Evolutionary conservation across 495 filamentous ascomycete genomes (phyloP).

Genomic region (Gamarada debralockiae): DNA sequence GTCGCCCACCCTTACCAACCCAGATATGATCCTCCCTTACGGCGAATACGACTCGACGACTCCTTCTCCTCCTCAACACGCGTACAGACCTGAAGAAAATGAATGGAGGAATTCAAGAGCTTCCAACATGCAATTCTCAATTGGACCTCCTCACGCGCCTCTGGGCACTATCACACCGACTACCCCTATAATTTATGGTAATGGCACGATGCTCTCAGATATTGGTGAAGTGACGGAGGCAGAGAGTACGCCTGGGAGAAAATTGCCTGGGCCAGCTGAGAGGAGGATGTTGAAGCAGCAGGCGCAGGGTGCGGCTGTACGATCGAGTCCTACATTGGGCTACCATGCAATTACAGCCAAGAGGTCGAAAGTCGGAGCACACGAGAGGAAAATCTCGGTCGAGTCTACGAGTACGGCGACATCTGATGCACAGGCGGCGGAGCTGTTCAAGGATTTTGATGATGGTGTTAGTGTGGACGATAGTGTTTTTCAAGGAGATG

Average conservation of each 20-base stretch:
- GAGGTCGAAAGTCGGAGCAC: conserved; percentile 32
- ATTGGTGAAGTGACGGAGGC: conserved; percentile 68
- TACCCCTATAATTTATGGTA: conserved; percentile 56
- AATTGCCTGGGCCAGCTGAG: conserved; percentile 21
- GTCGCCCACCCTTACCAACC: conserved; percentile 87
- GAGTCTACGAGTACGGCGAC: conserved; percentile 48
- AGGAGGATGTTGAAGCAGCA: conserved; percentile 21
- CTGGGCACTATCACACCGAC: conserved; percentile 51
- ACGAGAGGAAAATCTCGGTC: conserved; percentile 20
- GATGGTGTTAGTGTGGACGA: conserved; percentile 52
- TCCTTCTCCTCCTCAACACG: conserved; percentile 28
- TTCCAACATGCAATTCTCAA: conserved; percentile 24
- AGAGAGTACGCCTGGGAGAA: conserved; percentile 43
- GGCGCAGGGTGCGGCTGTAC: conserved; percentile 15
- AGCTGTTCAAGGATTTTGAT: conserved; percentile 50
- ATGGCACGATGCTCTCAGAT: conserved; percentile 64
- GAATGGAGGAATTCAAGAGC: conserved; percentile 14
- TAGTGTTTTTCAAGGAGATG: conserved; percentile 54
- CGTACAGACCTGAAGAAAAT: conserved; percentile 9
- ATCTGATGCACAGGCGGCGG: conserved; percentile 37
- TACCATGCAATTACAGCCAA: conserved; percentile 32
- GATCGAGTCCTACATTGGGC: conserved; percentile 36
- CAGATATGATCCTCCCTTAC: conserved; percentile 86
- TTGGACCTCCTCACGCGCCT: conserved; percentile 25
- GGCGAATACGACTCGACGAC: conserved; percentile 55